Conservation (phyloP, 169 alveolate species). For the Plasmodium adleri region DNA sequence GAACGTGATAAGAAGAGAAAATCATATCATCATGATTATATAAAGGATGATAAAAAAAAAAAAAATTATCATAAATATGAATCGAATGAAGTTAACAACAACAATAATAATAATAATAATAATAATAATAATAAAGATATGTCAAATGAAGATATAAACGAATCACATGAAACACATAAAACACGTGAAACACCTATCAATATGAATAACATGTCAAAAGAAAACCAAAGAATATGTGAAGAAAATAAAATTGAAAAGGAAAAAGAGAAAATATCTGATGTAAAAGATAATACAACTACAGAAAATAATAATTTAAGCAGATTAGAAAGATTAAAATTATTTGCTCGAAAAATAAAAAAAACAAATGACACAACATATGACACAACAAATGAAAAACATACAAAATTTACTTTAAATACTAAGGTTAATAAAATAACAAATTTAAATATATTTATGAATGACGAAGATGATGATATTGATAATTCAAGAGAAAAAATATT, state of each 20-base stretch:
- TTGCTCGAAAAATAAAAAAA: conserved; percentile 42
- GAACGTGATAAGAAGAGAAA: neutral
- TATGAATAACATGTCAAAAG: neutral
- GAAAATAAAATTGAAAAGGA: conserved; percentile 72
- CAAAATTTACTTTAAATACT: conserved; percentile 38
- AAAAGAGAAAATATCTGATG: conserved; percentile 21
- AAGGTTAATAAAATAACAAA: neutral
- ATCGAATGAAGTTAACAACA: neutral
- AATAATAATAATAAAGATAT: too few relatives aligned
- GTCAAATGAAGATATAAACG: too few relatives aligned
- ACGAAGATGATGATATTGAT: too few relatives aligned
- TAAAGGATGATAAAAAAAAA: neutral
- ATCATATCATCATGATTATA: neutral
- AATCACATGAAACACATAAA: neutral
- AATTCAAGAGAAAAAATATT: too few relatives aligned
- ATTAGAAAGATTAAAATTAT: conserved; percentile 41
- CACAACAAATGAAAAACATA: neutral
- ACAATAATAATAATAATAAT: neutral
- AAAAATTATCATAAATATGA: neutral
- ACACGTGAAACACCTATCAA: conserved; percentile 18
- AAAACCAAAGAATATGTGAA: neutral
- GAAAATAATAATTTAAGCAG: conserved; percentile 24
- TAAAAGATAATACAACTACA: neutral
- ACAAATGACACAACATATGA: neutral
- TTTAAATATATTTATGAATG: too few relatives aligned